These are phyloP conservation scores for Echinosophora koreensis DNA, from an alignment of 306 rosid genomes.

Conservation along the genomic window DNA sequence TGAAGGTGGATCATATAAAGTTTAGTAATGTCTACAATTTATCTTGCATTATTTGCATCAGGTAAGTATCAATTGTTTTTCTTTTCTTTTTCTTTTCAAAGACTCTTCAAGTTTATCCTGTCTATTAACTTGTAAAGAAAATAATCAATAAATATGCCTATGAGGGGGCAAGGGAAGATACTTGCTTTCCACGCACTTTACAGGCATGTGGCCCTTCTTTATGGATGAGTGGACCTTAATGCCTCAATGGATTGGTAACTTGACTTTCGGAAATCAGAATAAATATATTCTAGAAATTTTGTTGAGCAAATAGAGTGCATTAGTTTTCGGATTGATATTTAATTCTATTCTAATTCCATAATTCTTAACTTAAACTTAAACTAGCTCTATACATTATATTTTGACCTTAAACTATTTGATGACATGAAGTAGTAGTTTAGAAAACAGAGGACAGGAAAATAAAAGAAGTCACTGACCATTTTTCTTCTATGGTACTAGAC, in stretches of 20 bases:
- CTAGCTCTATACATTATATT: neutral
- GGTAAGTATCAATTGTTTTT: constrained; percentile 4
- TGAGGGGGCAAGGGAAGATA: constrained; percentile 26
- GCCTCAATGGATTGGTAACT: constrained; percentile 9
- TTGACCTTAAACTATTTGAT: neutral
- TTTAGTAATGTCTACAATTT: neutral
- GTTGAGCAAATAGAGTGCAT: neutral
- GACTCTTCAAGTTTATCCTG: constrained; percentile 3
- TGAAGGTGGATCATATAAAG: neutral
- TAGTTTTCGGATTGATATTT: neutral
- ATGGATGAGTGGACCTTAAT: constrained; percentile 34
- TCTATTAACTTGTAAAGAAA: constrained; percentile 6
- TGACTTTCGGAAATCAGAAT: neutral
- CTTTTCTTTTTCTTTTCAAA: neutral
- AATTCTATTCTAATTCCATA: neutral
- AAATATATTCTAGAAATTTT: neutral
- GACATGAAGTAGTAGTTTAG: neutral
- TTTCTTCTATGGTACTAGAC: neutral
- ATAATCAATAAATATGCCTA: constrained; percentile 20
- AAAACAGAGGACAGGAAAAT: neutral
- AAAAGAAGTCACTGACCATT: constrained; percentile 5
- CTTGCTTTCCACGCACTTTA: constrained; percentile 50
- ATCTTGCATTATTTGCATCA: neutral
- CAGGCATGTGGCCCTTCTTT: constrained; percentile 45
- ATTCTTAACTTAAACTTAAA: neutral